Conservation (phyloP, 805 yeast species). For the Hanseniaspora jakobsenii region DNA sequence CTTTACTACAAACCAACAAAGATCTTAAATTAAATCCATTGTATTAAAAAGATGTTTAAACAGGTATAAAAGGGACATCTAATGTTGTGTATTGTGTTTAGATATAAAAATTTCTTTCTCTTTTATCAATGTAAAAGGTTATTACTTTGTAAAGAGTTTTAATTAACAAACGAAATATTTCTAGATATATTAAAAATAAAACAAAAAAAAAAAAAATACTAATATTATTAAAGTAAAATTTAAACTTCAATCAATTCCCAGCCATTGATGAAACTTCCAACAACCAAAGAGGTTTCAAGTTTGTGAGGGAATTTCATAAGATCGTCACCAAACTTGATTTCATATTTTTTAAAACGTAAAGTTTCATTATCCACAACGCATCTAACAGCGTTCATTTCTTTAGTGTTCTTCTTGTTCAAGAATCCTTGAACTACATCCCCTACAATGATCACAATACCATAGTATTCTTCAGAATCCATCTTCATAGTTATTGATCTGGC, state of each 20-base stretch:
- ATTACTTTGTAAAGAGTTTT: too few species aligned
- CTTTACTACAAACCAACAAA: too few species aligned
- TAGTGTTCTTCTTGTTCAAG: constrained; percentile 21
- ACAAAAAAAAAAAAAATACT: too few species aligned
- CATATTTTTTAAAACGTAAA: constrained; percentile 17
- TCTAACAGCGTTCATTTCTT: constrained; percentile 26
- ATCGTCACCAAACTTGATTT: constrained; percentile 22
- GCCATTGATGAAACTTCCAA: constrained; percentile 21
- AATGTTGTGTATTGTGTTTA: too few species aligned
- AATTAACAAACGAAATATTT: too few species aligned
- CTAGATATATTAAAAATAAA: too few species aligned
- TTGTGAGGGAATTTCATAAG: constrained; percentile 23
- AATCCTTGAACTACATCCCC: constrained; percentile 30
- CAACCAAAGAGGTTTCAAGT: constrained; percentile 19
- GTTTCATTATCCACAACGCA: constrained; percentile 18
- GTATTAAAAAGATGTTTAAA: too few species aligned
- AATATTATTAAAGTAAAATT: too few species aligned
- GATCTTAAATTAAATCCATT: too few species aligned
- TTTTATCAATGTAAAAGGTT: too few species aligned
- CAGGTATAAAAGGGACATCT: too few species aligned
- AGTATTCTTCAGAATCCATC: constrained; percentile 21
- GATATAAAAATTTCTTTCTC: too few species aligned
- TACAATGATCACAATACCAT: constrained; percentile 25
- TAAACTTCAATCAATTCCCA: constrained; percentile 27
- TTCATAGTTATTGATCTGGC: constrained; percentile 21